Base-by-base conservation (phyloP, 129 eudicot species). In the Smallanthus sonchifolius region DNA sequence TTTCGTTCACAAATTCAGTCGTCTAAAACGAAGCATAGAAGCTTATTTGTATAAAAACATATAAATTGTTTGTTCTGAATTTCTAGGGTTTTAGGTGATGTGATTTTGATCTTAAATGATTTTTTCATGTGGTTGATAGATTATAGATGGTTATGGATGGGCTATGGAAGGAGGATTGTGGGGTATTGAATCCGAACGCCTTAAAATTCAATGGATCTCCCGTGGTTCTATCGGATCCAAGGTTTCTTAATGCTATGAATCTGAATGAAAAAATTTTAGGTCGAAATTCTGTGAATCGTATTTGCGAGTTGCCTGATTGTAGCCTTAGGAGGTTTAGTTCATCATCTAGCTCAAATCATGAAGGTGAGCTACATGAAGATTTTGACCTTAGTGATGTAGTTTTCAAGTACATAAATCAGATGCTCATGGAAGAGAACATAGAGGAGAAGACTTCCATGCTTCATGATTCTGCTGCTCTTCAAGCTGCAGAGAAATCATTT, bases 361-460 rank as follows among this genome's bases (percentile, higher is more conserved):
- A 77, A 59, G 79, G 69, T 20, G 88, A 86, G 42, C 35, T 44
- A 14, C 83, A 81, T 36, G 98, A 92, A 60, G 96, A 92, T 74
- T 87, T 51, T 73, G 98, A 89, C 45, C 87, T 89, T 56, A 87
- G 91, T 81, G 96, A 89, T 82, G 83, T 60, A 14, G 88, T 92
- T 67, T 92, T 92, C 24, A 86, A 83, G 80, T 92, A 87, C 66
- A 92, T 92, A 65, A 87, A 77, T 71, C 89, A 87, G 81, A 88
- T 92, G 76, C 96, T 89, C 11, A 92, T 92, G 97, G 97, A 92
- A 87, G 96, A 92, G 55, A 86, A 92, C 60, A 87, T 83, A 44
- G 96, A 84, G 73, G 96, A 89, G 47, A 89, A 85, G 79, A 76
- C 85, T 20, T 84, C 88, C 36, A 80, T 87, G 86, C 81, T 87